Base-by-base conservation (phyloP, 768 basidiomycete genomes). In the Rhizopogon sp. region DNA sequence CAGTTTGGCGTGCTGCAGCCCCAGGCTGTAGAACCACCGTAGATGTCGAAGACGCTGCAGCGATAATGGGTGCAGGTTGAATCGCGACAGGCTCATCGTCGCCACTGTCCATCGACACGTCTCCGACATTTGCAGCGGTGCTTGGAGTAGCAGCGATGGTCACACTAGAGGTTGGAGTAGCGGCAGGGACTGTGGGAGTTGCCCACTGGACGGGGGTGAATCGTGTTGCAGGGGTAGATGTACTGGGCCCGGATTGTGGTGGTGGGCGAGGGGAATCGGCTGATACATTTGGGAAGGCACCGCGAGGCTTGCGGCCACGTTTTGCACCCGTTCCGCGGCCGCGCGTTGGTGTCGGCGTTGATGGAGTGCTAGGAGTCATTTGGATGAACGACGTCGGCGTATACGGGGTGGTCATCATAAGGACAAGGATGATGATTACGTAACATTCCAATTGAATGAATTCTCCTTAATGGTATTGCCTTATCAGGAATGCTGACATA, bases 271-370 rank as follows among this genome's bases (percentile, higher is more conserved):
- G 16, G 57, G 58, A 10, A 64, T 60, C 55, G 1, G 64, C 60
- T 3, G 64, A 39, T 22, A 58, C 53, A 10, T 59, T 66, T 29
- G 68, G 56, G 11, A 76, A 70, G 22, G 69, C 70, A 39, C 71
- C 75, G 39, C 74, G 74, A 6, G 79, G 78, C 64, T 81, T 81
- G 31, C 75, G 69, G 54, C 78, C 75, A 40, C 77, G 72, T 67
- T 78, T 76, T 52, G 74, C 75, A 55, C 75, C 75, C 14, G 62
- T 43, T 37, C 58, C 58, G 35, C 58, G 58, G 3, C 58, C 58
- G 1, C 68, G 64, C 13, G 68, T 43, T 17, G 54, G 52, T 17
- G 61, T 53, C 14, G 55, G 68, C 6, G 68, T 64, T 13, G 55
- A 8, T 33, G 44, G 35, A 0, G 51, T 47, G 13, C 25, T 39